Evolutionary conservation across 2,329 filamentous ascomycete genomes (phyloP).

Genomic region (Leptographium galeiforme): DNA sequence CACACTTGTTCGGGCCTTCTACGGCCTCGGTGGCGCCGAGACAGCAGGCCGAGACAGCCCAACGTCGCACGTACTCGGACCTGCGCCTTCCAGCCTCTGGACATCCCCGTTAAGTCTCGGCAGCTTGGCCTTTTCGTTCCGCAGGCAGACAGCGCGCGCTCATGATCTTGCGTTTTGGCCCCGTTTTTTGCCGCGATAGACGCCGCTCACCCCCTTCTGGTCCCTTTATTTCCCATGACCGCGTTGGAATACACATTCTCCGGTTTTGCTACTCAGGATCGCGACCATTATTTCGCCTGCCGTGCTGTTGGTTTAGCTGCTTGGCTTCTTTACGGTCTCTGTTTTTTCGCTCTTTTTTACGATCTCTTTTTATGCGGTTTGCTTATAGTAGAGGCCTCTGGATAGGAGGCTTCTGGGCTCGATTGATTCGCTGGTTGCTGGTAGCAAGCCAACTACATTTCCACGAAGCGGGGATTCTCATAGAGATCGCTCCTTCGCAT

Average conservation of each 20-base stretch:
- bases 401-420: not conserved
- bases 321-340: not conserved
- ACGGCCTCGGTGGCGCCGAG: constrained; percentile 1
- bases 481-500: not conserved
- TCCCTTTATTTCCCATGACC: not conserved
- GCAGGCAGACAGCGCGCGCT: too few species aligned
- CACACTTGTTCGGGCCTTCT: not conserved
- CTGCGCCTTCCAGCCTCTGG: constrained; percentile 28
- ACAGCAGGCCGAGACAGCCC: not conserved
- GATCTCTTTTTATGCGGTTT: not conserved
- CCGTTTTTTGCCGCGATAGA: not conserved
- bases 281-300: too few species aligned
- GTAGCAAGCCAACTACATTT: not conserved
- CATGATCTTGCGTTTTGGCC: not conserved
- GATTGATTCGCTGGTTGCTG: not conserved
- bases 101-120: not conserved
- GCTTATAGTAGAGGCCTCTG: not conserved
- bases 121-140: not conserved
- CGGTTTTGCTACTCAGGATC: too few species aligned
- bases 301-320: not conserved
- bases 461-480: not conserved
- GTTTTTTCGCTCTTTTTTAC: not conserved
- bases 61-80: constrained; percentile 18
- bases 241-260: not conserved
- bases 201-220: too few species aligned